These are phyloP conservation scores for Neopestalotiopsis clavispora DNA, from an alignment of 2,329 filamentous ascomycete species.

Conservation along the genomic window DNA sequence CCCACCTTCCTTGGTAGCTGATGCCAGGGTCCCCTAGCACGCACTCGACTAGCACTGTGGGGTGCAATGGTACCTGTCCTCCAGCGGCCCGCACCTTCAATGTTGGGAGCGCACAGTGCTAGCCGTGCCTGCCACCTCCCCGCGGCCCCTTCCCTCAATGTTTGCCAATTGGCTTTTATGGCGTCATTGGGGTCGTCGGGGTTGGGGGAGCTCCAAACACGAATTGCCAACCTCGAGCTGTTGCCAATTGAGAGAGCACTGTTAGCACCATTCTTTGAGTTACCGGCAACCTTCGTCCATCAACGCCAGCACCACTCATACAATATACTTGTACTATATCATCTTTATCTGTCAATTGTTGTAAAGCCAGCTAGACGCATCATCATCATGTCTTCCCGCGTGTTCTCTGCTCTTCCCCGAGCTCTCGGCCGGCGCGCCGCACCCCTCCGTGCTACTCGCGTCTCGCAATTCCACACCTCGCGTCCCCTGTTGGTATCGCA, in stretches of 20 bases:
- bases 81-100: background rate
- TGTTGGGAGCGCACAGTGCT: background rate
- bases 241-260: background rate
- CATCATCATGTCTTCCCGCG: conserved; percentile 32
- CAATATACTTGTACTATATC: background rate
- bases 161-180: background rate
- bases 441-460: conserved; percentile 24
- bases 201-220: background rate
- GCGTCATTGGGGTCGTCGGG: conserved; percentile 5
- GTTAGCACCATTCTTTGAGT: background rate
- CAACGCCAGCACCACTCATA: background rate
- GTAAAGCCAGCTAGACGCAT: background rate
- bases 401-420: conserved; percentile 21
- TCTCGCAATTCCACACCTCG: conserved; percentile 67
- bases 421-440: conserved; percentile 31
- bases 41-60: background rate
- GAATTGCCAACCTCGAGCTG: background rate
- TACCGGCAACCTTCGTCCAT: background rate
- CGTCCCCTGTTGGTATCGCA: conserved; percentile 69
- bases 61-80: background rate
- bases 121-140: background rate
- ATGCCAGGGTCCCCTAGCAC: background rate
- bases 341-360: background rate
- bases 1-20: background rate
- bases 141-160: background rate